Base-by-base conservation (phyloP, 106 monocot species). In the Posidonia australis region DNA sequence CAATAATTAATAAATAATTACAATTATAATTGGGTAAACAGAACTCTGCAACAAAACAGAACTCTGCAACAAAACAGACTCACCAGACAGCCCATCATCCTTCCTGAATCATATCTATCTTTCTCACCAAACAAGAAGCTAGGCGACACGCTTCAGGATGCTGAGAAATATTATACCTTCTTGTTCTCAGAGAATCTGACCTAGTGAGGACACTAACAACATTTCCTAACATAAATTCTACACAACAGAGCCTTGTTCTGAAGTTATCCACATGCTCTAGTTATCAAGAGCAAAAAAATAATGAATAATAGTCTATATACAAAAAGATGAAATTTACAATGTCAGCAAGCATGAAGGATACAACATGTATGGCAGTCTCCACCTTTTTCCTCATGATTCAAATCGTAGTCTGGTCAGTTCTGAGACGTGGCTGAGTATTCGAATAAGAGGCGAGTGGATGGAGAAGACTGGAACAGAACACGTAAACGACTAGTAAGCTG, bases 371-470 rank as follows among this genome's bases (percentile, higher is more conserved):
- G 25, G 23, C 11, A 26, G 2, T 36, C 7, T 36, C 36, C 7
- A 36, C 2, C 36, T 49, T 49, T 49, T 17, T 49, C 10, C 18
- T 10, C 49, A 49, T n/a, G n/a, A n/a, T n/a, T n/a, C 9, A 29
- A 59, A 27, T 29, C 9, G 16, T 59, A 30, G 60, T 61, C 2
- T 23, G 23, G 32, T 75, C 67, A 90, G 44, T 83, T 81, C 59
- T 91, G 91, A 59, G 98, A 99, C 52, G 82, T 85, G 24, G 91
- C 81, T 9, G 91, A 88, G 74, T 99, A 91, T 68, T 99, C 98
- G 54, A 99, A 99, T 21, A 99, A 77, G 48, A 99, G 81, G 31
- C 98, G 91, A 54, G 81, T 88, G 25, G 98, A 89, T 56, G 98
- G 98, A 18, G 83, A 67, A 48, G 98, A 99, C 45, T 99, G 98